Evolutionary conservation across 1,139 yeast genomes (phyloP).

Genomic region (Diutina neorugosa): DNA sequence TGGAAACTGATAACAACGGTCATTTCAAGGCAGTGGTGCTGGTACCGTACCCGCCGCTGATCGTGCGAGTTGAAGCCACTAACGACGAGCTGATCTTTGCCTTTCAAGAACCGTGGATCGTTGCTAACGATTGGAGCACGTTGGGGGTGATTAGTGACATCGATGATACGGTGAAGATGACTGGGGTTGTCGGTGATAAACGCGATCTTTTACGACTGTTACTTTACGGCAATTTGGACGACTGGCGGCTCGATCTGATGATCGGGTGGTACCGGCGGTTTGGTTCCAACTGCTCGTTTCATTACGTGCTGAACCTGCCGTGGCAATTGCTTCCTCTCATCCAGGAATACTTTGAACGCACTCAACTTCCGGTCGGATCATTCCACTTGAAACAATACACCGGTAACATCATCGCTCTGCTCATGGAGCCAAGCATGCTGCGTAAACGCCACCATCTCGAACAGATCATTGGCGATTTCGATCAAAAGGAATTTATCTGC

Average conservation of each 20-base stretch:
- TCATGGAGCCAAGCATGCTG: conserved; percentile 80
- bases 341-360: conserved; percentile 40
- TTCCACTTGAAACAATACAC: conserved; percentile 78
- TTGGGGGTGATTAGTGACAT: conserved; percentile 79
- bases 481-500: conserved; percentile 62
- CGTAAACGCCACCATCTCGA: conserved; percentile 59
- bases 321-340: conserved; percentile 73
- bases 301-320: conserved; percentile 93
- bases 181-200: conserved; percentile 85
- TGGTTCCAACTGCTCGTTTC: conserved; percentile 43
- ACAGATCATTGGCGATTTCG: conserved; percentile 63
- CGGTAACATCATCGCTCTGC: conserved; percentile 67
- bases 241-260: conserved; percentile 65
- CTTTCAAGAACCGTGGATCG: conserved; percentile 21
- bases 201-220: conserved; percentile 71
- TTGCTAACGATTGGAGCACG: conserved; percentile 24
- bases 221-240: conserved; percentile 49
- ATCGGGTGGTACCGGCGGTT: conserved; percentile 46
- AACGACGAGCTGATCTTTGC: conserved; percentile 34
- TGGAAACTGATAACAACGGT: conserved; percentile 48
- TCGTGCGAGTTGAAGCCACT: conserved; percentile 28
- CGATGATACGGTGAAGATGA: conserved; percentile 84
- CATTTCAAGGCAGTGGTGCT: conserved; percentile 37
- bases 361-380: conserved; percentile 61
- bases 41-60: conserved; percentile 44